Base-by-base conservation (phyloP, 768 basidiomycete species). In the Mycena vulgaris region DNA sequence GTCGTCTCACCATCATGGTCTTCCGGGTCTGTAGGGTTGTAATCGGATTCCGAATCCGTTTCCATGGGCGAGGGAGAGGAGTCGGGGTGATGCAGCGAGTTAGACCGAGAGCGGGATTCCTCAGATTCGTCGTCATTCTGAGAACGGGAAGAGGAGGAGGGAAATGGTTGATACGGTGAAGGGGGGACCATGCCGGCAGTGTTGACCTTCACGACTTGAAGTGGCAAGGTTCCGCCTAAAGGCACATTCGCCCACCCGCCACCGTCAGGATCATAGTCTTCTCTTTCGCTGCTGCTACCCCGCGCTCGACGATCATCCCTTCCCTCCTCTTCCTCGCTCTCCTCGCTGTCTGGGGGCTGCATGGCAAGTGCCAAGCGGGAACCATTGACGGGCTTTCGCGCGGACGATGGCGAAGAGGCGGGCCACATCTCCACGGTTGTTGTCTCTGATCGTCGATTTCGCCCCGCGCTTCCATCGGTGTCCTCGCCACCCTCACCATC, bases 391-490 rank as follows among this genome's bases (percentile, higher is more conserved):
- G 72, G 72, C 40, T 69, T 73, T 16, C 72, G 48, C 3, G 68
- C 55, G 39, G 72, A 48, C 3, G 72, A 73, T 21, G 72, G 59
- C 19, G 68, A 52, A 40, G 64, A 62, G 21, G 64, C 21, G 4
- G 72, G 72, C 72, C 72, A 73, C 59, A 73, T 73, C 31, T 73
- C 72, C 49, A 73, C 72, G 23, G 49, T 62, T 25, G 68, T 66
- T 6, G 72, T 73, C 53, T 73, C 72, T 27, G 72, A 73, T 39
- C 65, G 58, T 27, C 71, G 66, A 25, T 72, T 73, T 16, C 61
- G 59, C 49, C 64, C 48, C 5, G 21, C 5, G 48, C 49, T 61
- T 11, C n/a, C 63, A 33, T 65, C 45, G 25, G 45, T 21, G 3
- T 37, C 56, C 23, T 70, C 69, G 19, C 25, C 58, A 21, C 28